Conservation (phyloP, 345 rosid species). For the Pugionium cornutum region DNA sequence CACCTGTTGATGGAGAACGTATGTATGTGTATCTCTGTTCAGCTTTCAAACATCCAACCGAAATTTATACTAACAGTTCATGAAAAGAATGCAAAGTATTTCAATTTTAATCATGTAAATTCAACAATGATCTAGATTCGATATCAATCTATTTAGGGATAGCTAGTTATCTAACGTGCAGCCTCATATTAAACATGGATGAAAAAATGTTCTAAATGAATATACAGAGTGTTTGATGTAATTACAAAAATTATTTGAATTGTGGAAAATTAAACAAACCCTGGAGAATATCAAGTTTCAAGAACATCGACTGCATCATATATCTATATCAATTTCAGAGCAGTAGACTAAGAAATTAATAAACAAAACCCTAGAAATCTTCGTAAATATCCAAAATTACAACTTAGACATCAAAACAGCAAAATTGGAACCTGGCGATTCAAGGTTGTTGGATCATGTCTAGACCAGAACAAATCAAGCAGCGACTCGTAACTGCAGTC, state of each 20-base stretch:
- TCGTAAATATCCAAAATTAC: not conserved
- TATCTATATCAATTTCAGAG: slow-evolving; percentile 1
- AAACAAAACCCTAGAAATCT: slow-evolving; percentile 11
- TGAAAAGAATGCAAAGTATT: not conserved
- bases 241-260: not conserved
- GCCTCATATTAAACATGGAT: not conserved
- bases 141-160: not conserved
- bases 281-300: not conserved
- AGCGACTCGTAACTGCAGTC: slow-evolving; percentile 62
- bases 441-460: slow-evolving; percentile 87
- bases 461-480: slow-evolving; percentile 78
- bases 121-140: slow-evolving; percentile 1
- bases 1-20: not conserved
- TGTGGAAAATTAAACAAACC: not conserved
- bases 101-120: not conserved
- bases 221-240: not conserved
- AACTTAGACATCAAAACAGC: slow-evolving; percentile 23
- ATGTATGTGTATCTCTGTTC: not conserved
- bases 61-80: not conserved
- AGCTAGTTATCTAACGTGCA: not conserved
- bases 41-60: not conserved
- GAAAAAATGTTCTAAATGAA: not conserved
- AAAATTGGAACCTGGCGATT: slow-evolving; percentile 72
- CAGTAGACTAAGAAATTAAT: not conserved
- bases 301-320: not conserved